These are phyloP conservation scores for Austroboletus festivus DNA, from an alignment of 768 basidiomycete genomes.

Conservation along the genomic window DNA sequence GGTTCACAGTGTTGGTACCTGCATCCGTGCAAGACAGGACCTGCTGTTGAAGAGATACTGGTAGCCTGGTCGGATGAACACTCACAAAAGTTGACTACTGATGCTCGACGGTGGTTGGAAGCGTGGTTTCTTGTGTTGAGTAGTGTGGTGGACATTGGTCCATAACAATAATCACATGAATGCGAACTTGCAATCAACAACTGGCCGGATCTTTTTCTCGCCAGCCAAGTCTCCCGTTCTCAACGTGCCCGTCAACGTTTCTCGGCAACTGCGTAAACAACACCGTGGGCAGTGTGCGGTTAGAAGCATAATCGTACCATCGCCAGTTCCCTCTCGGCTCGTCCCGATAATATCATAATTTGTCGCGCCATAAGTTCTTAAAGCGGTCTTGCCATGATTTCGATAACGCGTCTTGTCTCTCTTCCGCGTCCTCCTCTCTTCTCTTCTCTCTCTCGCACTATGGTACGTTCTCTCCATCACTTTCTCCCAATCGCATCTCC, in stretches of 20 bases:
- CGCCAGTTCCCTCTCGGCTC: constrained; percentile 15
- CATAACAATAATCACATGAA: constrained; percentile 3
- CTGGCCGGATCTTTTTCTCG: constrained; percentile 9
- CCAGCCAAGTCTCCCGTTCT: background rate
- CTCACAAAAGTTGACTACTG: constrained; percentile 14
- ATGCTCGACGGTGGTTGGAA: constrained; percentile 51
- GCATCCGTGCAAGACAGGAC: constrained; percentile 79
- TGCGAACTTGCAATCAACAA: background rate
- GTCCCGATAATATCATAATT: constrained; percentile 13
- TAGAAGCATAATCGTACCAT: constrained; percentile 1
- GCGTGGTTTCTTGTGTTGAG: constrained; percentile 78
- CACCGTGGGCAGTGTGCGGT: background rate
- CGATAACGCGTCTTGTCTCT: constrained; percentile 39
- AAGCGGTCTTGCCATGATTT: constrained; percentile 36
- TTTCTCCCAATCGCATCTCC: background rate
- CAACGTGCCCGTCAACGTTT: background rate
- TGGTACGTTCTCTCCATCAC: constrained; percentile 40
- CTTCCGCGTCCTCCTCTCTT: constrained; percentile 38
- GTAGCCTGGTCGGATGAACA: constrained; percentile 32
- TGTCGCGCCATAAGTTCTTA: constrained; percentile 11
- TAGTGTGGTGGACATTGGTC: constrained; percentile 54
- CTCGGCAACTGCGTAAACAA: background rate
- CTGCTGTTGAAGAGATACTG: constrained; percentile 67
- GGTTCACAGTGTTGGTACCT: constrained; percentile 79
- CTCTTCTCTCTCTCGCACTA: constrained; percentile 39